These are phyloP conservation scores for Angophora floribunda DNA, from an alignment of 345 rosid species.

Conservation along the genomic window DNA sequence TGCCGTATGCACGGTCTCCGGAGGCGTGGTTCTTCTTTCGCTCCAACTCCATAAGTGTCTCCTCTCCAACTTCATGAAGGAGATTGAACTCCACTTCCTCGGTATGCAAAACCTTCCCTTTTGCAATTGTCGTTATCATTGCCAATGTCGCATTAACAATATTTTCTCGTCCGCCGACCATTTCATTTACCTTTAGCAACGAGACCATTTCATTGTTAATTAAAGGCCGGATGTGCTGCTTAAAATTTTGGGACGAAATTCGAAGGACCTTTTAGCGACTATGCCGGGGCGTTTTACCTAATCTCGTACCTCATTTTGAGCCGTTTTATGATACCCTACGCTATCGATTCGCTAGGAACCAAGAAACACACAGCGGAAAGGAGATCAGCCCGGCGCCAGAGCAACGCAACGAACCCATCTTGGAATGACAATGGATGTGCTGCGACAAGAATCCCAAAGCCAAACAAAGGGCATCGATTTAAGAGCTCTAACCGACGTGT, in stretches of 20 bases:
- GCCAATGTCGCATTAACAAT: neutral
- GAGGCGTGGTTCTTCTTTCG: slow-evolving; percentile 55
- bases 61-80: slow-evolving; percentile 58
- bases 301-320: neutral
- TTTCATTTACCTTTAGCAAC: neutral
- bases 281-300: neutral
- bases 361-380: neutral
- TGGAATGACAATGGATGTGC: neutral
- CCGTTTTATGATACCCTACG: neutral
- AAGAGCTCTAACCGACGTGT: neutral
- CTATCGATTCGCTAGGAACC: neutral
- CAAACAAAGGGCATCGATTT: neutral
- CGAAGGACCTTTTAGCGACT: neutral
- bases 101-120: neutral
- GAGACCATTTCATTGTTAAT: neutral
- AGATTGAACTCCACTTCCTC: slow-evolving; percentile 44
- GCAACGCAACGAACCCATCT: neutral
- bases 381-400: neutral
- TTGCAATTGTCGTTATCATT: neutral
- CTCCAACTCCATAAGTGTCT: slow-evolving; percentile 62
- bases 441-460: neutral
- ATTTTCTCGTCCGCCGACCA: neutral
- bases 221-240: neutral
- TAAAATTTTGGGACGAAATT: neutral
- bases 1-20: slow-evolving; percentile 68